These are phyloP conservation scores for Fusarium ambrosium DNA, from an alignment of 2,329 filamentous ascomycete genomes.

Conservation along the genomic window DNA sequence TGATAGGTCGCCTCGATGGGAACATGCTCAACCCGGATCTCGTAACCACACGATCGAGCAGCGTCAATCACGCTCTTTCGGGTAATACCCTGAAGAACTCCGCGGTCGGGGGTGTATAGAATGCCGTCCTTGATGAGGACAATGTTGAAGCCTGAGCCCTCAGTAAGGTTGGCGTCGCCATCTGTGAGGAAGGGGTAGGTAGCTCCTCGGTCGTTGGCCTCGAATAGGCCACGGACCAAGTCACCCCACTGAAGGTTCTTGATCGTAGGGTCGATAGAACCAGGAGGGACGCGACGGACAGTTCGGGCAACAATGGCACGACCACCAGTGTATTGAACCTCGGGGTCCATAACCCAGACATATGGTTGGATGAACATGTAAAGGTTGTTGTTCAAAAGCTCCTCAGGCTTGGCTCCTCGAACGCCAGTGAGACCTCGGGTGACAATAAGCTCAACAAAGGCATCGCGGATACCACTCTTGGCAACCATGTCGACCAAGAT, in stretches of 20 bases:
- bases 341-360: constrained; percentile 64
- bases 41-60: constrained; percentile 50
- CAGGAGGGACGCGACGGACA: constrained; percentile 59
- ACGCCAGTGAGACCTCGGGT: constrained; percentile 62
- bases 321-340: constrained; percentile 56
- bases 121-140: constrained; percentile 59
- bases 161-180: constrained; percentile 63
- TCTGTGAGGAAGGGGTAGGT: constrained; percentile 64
- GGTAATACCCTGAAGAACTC: constrained; percentile 63
- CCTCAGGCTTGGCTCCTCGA: constrained; percentile 51
- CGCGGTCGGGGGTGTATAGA: constrained; percentile 61
- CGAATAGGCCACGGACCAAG: constrained; percentile 59
- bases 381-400: constrained; percentile 58
- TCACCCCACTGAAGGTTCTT: constrained; percentile 68
- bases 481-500: constrained; percentile 60
- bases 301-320: constrained; percentile 60
- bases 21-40: constrained; percentile 57
- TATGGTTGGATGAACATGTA: constrained; percentile 65
- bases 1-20: constrained; percentile 57
- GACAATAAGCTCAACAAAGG: constrained; percentile 65
- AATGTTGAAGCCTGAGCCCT: constrained; percentile 65
- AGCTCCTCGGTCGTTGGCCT: constrained; percentile 61
- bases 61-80: constrained; percentile 63
- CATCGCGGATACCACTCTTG: constrained; percentile 62
- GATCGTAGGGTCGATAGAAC: constrained; percentile 63